Conservation (phyloP, 2,329 filamentous ascomycete genomes). For the Hymenoscyphus fraxineus region DNA sequence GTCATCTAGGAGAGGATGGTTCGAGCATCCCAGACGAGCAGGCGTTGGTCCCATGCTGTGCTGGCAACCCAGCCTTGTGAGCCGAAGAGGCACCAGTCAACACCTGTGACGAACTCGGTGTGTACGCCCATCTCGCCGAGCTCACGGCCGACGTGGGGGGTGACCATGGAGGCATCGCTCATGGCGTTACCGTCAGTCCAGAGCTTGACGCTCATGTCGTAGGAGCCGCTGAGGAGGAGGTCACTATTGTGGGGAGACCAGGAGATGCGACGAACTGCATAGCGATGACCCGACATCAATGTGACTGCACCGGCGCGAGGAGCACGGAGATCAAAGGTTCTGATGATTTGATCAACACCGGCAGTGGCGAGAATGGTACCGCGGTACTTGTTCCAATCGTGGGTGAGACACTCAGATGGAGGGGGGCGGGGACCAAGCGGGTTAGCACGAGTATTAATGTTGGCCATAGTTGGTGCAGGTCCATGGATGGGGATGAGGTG, state of each 20-base stretch:
- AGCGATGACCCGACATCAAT: conserved; percentile 80
- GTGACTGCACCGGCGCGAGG: conserved; percentile 68
- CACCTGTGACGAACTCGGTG: conserved; percentile 92
- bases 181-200: conserved; percentile 73
- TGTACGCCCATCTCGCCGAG: conserved; percentile 79
- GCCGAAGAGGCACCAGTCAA: conserved; percentile 98
- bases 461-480: conserved; percentile 39
- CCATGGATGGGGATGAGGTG: conserved; percentile 79
- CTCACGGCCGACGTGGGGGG: conserved; percentile 20
- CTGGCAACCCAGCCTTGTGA: conserved; percentile 94
- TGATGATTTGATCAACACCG: conserved; percentile 81
- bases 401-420: conserved; percentile 73
- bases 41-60: conserved; percentile 87
- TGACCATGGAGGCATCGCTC: conserved; percentile 34
- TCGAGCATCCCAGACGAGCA: conserved; percentile 89
- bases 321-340: conserved; percentile 85
- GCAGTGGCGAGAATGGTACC: conserved; percentile 80
- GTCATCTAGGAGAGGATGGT: conserved; percentile 46
- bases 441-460: conserved; percentile 15
- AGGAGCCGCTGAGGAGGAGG: conserved; percentile 81
- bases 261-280: conserved; percentile 77
- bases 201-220: conserved; percentile 95
- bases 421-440: conserved; percentile 33
- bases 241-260: conserved; percentile 96
- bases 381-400: conserved; percentile 99